phyloP scores from a whole-genome alignment of 371 early-diverging fungal genomes.

The Mucor sp. region DNA sequence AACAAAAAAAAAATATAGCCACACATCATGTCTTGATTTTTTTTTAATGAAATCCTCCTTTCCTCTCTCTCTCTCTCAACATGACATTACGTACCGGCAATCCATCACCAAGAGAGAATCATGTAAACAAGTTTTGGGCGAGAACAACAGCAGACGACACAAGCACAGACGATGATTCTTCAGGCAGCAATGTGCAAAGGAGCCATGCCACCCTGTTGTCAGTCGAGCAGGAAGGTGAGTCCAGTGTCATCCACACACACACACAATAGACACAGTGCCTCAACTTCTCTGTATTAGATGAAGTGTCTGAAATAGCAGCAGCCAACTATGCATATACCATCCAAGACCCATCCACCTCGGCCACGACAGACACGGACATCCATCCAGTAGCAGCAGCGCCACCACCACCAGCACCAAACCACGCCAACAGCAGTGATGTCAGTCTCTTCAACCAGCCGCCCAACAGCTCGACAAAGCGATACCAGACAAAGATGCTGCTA shows the following conservation, averaged over 20 bases:
- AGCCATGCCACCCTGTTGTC: not conserved
- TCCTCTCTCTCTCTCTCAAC: not conserved
- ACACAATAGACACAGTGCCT: not conserved
- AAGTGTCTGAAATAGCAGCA: not conserved
- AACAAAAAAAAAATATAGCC: no score
- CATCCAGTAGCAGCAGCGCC: not conserved
- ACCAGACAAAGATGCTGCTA: slow-evolving; percentile 72
- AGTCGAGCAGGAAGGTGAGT: not conserved
- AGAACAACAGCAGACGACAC: not conserved
- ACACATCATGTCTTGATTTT: not conserved
- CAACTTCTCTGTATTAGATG: not conserved
- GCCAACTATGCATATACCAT: slow-evolving; percentile 18
- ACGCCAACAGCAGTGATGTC: not conserved
- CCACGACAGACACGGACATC: not conserved
- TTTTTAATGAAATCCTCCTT: not conserved
- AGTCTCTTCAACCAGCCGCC: not conserved
- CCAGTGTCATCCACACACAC: not conserved
- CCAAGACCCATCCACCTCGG: not conserved
- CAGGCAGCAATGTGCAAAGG: not conserved
- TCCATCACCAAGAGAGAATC: not conserved
- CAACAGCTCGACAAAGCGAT: slow-evolving; percentile 36
- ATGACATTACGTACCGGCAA: not conserved
- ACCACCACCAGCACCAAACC: not conserved
- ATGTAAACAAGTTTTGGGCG: not conserved
- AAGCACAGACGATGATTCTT: not conserved